Percentiles rank a stretch among this genome's conserved stretches.
Evolutionary conservation across 176 grass and related monocot species (phyloP).

Genomic region (Oryza officinalis): DNA sequence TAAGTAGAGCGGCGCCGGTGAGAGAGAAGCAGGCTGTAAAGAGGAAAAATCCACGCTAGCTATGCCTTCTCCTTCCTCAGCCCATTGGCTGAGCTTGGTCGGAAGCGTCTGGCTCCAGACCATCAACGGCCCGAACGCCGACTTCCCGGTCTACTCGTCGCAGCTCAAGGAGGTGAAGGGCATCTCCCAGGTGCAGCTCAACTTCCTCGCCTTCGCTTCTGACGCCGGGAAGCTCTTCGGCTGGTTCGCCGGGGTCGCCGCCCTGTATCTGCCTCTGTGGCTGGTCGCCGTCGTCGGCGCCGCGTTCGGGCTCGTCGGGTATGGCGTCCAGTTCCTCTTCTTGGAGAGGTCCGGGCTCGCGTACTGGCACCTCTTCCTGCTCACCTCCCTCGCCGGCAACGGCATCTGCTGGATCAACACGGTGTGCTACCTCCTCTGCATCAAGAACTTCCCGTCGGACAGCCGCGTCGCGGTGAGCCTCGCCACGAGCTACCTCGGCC

Average conservation of each 20-base stretch:
- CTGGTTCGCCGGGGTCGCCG: constrained; percentile 80
- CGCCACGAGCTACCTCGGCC: constrained; percentile 82
- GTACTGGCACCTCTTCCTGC: constrained; percentile 83
- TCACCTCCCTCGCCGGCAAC: constrained; percentile 84
- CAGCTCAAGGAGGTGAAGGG: constrained; percentile 76
- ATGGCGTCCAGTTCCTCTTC: constrained; percentile 88
- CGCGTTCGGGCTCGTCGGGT: constrained; percentile 65
- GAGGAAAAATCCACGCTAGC: background rate
- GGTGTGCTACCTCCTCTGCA: constrained; percentile 90
- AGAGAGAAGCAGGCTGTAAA: background rate
- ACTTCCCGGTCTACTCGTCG: constrained; percentile 95
- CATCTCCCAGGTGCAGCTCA: constrained; percentile 87
- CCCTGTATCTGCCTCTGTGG: constrained; percentile 74
- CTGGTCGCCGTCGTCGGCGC: constrained; percentile 61
- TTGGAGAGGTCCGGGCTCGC: constrained; percentile 46
- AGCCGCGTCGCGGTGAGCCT: constrained; percentile 79
- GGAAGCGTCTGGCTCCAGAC: constrained; percentile 93
- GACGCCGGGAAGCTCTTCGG: constrained; percentile 92
- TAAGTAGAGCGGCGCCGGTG: constrained; percentile 42
- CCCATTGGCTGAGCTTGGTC: constrained; percentile 84
- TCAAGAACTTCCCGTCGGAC: constrained; percentile 75
- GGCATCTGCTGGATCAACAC: constrained; percentile 99
- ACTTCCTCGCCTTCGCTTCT: constrained; percentile 91
- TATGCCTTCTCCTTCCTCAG: constrained; percentile 60
- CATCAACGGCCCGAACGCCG: constrained; percentile 85